Percentiles rank a stretch among this genome's conserved stretches.
Conservation (phyloP, 768 basidiomycete species). For the Exidia glandulosa region DNA sequence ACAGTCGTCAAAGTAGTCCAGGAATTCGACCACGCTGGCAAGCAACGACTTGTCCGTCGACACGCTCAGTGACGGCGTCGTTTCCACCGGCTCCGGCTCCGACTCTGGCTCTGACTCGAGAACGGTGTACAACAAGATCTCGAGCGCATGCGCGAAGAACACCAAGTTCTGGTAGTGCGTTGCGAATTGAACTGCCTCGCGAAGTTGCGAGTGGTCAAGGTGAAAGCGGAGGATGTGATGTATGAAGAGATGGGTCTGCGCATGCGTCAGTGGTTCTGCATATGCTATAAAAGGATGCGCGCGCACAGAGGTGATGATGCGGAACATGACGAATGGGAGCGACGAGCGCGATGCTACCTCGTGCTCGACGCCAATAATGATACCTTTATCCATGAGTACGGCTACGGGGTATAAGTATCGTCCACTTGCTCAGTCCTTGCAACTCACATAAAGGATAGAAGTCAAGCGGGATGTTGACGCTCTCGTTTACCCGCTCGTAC, state of each 20-base stretch:
- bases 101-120: conserved; percentile 66
- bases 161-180: conserved; percentile 78
- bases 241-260: conserved; percentile 84
- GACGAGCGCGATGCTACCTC: conserved; percentile 67
- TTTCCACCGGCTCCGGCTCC: conserved; percentile 16
- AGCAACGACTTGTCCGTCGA: conserved; percentile 36
- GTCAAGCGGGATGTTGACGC: conserved; percentile 81
- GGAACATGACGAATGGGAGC: conserved; percentile 82
- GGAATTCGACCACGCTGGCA: conserved; percentile 68
- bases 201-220: conserved; percentile 38
- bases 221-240: conserved; percentile 84
- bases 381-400: conserved; percentile 97
- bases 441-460: conserved; percentile 88
- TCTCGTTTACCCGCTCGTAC: conserved; percentile 69
- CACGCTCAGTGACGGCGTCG: conserved; percentile 8
- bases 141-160: conserved; percentile 88
- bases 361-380: conserved; percentile 91
- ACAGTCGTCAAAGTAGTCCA: conserved; percentile 87
- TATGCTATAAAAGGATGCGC: conserved; percentile 32
- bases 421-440: conserved; percentile 2
- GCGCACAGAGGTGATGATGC: conserved; percentile 80
- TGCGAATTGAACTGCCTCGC: conserved; percentile 76
- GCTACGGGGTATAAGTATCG: conserved; percentile 54
- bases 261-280: conserved; percentile 25
- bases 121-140: conserved; percentile 87